Base-by-base conservation (phyloP, 108 stramenopile genomes). In the Fragilariopsis cylindrus region DNA sequence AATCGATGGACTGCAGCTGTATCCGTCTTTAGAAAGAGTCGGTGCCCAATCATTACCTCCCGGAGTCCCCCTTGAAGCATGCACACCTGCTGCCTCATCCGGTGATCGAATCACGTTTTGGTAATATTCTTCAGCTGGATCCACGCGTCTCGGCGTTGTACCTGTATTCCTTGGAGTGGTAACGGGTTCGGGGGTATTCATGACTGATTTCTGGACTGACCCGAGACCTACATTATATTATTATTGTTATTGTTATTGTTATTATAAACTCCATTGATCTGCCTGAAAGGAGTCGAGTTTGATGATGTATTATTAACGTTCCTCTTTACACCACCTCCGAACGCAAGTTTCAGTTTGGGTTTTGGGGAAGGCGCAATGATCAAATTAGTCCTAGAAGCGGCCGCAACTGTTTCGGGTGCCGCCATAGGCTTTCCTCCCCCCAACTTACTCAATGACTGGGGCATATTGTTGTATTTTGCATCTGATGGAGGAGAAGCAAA, bases 11-110 rank as follows among this genome's bases (percentile, higher is more conserved):
- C 66, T 82, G n/a, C 89, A 84, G 39, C n/a, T 56, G 81, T 97
- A 98, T 12, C 95, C 96, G 45, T 73, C 54, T 63, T 92, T 94
- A 11, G 89, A 89, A 53, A 98, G 82, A 54, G 57, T 84, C 15
- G 97, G 97, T 13, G 85, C 80, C n/a, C 13, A 18, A 19, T 70
- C 63, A 11, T 47, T 48, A 15, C 39, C 12, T 9, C 50, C 50
- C 5, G 73, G 71, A 7, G 66, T 55, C 9, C 45, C 78, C n/a
- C 15, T 49, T 7, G 39, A 21, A 4, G 48, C 49, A 62, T 62
- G 18, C 30, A 18, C 12, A 16, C 11, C 60, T 18, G 52, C 15
- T 53, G 52, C 30, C 30, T 30, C 30, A 8, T 71, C 69, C 7
- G 80, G 54, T 49, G 85, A 75, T 45, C 74, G 84, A 39, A 88